Evolutionary conservation across 2,329 filamentous ascomycete genomes (phyloP), one percentile per base, ranked within the genome.

Genomic region (Huntiella decipiens): DNA sequence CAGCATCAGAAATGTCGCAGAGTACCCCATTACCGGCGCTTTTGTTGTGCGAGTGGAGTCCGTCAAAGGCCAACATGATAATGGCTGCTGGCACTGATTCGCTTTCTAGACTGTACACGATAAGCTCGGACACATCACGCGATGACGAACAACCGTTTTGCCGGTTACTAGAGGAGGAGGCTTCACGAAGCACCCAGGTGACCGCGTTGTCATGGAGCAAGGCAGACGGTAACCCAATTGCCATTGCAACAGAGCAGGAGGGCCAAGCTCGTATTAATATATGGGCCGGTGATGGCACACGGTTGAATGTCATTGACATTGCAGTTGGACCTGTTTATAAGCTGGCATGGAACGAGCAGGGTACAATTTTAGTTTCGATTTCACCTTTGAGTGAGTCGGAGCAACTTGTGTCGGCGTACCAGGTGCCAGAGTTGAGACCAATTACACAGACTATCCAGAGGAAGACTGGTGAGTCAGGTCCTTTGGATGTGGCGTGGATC

Each of bases 31-130:
- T 66, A 61, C 72, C 74, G 57, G 68, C 77, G 56, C 63, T 79
- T 60, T 67, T 79, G 64, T 73, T 77, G 61, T 78, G 74, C 68
- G 73, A 77, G 66, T 79, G 74, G 72, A 77, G 72, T 66, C 75
- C 75, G 54, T 66, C 60, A 61, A 69, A 79, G 65, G 70, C 74
- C 59, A 73, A 69, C 50, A 64, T 76, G 62, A 66, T 79, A 67
- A 75, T 74, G 61, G 74, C 73, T 66, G 74, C 72, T 64, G 75
- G 75, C 56, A 78, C 73, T 59, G 75, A 79, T 66, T 73, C 74
- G 62, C 73, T 79, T 73, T 75, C 74, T 66, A 74, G 74, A 53
- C 67, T 79, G 63, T 79, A 75, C 74, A 77, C 71, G 51, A 60
- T 79, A 54, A 68, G 70, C 59, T 70, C 68, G 67, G 65, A 64